Evolutionary conservation across 2,329 filamentous ascomycete genomes (phyloP), one percentile per base, ranked within the genome.

Genomic region (Ascocoryne sarcoides): DNA sequence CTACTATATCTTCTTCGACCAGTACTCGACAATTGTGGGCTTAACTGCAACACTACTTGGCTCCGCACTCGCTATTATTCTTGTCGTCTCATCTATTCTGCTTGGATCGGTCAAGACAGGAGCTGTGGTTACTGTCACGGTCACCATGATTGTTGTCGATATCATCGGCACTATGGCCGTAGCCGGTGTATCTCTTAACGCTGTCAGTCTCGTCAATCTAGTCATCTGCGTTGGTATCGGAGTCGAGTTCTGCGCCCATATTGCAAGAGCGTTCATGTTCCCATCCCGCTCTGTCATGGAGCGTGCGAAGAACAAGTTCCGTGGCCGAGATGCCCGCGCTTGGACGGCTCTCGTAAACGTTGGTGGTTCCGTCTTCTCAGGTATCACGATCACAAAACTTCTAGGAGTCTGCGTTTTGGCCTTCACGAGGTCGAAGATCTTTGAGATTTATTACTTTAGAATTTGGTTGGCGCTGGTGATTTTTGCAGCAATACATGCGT

Each of bases 1-100:
- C 45, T 95, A 95, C 62, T 98, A 98, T 67, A 89, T 98, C 60
- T 98, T 96, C 74, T 98, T 98, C 60, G 92, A 98, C 60, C 92
- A 96, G 60, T 98, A 98, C 58, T 75, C 86, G 4, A 76, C 76
- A 43, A 96, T 98, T 46, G 78, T 94, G 15, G 71, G 74, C 9
- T 71, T 96, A 3, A 89, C 90, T 0, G 82, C 75, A 1, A 77
- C 82, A 0, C 75, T 98, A 1, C 74, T 98, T 20, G 82, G 83
- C 30, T 83, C 85, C 3, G 90, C 88, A 0, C 70, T 96, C 10
- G 85, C 74, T 18, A 84, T 95, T 49, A 94, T 96, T 44, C 82
- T 95, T 43, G 59, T 84, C 44, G 75, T 98, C 33, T 82, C 86
- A 0, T 79, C 82, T 0, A 53, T 88, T 10, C 76, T 98, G 0